These are phyloP conservation scores for Artemisia tridentata DNA, from an alignment of 129 eudicot species.

Conservation along the genomic window DNA sequence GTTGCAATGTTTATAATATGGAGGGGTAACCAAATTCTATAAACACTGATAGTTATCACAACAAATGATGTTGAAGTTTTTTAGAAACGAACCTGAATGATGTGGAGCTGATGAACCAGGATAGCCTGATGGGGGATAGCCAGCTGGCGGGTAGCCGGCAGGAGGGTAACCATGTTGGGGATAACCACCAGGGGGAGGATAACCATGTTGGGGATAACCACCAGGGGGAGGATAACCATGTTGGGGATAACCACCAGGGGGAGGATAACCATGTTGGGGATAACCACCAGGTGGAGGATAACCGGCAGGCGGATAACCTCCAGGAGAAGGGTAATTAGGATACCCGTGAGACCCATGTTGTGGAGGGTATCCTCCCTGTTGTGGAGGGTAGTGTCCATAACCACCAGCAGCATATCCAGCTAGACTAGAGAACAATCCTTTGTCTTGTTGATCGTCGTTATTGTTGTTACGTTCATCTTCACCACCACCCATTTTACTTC, in stretches of 20 bases:
- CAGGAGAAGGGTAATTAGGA: constrained; percentile 34
- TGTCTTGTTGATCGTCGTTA: constrained; percentile 32
- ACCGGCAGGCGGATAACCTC: constrained; percentile 33
- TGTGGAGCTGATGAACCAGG: constrained; percentile 50
- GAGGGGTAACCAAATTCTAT: neutral
- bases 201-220: constrained; percentile 38
- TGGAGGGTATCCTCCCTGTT: constrained; percentile 32
- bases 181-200: constrained; percentile 31
- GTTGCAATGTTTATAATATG: constrained; percentile 1
- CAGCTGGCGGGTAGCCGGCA: constrained; percentile 39
- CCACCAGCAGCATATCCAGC: constrained; percentile 62
- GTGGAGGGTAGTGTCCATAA: constrained; percentile 37
- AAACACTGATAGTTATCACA: neutral
- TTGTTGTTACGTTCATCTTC: constrained; percentile 39
- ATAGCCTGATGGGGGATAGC: constrained; percentile 53
- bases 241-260: constrained; percentile 1
- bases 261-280: constrained; percentile 34
- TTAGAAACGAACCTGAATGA: constrained; percentile 40
- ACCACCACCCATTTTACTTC: constrained; percentile 57
- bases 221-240: constrained; percentile 43
- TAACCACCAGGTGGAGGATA: constrained; percentile 54
- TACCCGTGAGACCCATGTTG: constrained; percentile 22
- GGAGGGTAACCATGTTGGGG: constrained; percentile 44
- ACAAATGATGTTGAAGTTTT: neutral
- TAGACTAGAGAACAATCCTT: constrained; percentile 58